These are phyloP conservation scores for Penicillium sp. DNA, from an alignment of 2,329 filamentous ascomycete genomes.

Conservation along the genomic window DNA sequence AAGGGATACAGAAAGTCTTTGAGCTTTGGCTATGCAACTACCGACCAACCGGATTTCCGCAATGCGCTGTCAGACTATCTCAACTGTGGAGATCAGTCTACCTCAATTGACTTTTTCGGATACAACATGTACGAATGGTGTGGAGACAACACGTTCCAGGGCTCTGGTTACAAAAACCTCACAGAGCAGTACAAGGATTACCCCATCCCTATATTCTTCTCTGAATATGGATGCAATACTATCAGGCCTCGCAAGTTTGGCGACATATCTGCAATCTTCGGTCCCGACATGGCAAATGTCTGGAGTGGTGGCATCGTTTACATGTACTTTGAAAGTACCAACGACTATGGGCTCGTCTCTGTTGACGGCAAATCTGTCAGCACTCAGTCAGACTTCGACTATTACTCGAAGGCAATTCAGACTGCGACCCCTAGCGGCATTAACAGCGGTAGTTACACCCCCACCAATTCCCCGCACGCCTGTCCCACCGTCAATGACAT, in stretches of 20 bases:
- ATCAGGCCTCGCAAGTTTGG: slow-evolving; percentile 71
- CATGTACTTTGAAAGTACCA: slow-evolving; percentile 90
- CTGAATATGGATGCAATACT: slow-evolving; percentile 93
- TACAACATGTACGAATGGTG: slow-evolving; percentile 99
- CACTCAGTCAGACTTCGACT: slow-evolving; percentile 40
- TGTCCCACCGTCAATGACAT: slow-evolving; percentile 21
- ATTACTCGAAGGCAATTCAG: slow-evolving; percentile 2
- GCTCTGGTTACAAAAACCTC: slow-evolving; percentile 75
- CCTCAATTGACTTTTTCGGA: slow-evolving; percentile 89
- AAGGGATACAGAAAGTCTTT: slow-evolving; percentile 67
- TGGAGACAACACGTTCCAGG: slow-evolving; percentile 70
- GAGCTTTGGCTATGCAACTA: slow-evolving; percentile 71
- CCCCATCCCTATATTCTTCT: slow-evolving; percentile 92
- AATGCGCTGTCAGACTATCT: slow-evolving; percentile 83
- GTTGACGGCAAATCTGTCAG: slow-evolving; percentile 62
- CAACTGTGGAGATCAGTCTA: slow-evolving; percentile 70
- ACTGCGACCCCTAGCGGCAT: not conserved
- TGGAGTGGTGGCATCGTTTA: slow-evolving; percentile 96
- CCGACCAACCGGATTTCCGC: slow-evolving; percentile 60
- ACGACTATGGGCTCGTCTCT: slow-evolving; percentile 69
- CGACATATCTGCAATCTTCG: slow-evolving; percentile 78
- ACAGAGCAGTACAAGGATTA: slow-evolving; percentile 82
- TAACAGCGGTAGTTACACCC: slow-evolving; percentile 1
- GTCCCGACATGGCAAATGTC: slow-evolving; percentile 72
- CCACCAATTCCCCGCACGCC: not conserved